These are phyloP conservation scores for Beauveria medogensis DNA, from an alignment of 2,329 filamentous ascomycete genomes.

Conservation along the genomic window DNA sequence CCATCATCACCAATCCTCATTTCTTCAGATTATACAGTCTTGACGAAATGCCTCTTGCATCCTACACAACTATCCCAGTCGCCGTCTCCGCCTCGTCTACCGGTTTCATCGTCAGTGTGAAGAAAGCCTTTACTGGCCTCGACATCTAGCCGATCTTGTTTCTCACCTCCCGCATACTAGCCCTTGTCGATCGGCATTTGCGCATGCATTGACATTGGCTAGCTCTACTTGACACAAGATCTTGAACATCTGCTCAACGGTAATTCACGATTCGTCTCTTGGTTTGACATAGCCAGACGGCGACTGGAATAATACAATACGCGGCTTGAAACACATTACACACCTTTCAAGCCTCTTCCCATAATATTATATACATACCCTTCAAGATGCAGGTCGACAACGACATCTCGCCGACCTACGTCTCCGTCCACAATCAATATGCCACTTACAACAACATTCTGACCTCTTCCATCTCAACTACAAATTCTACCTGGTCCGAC, in stretches of 20 bases:
- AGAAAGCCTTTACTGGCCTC: slow-evolving; percentile 32
- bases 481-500: slow-evolving; percentile 71
- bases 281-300: slow-evolving; percentile 45
- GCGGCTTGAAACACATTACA: slow-evolving; percentile 21
- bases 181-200: slow-evolving; percentile 28
- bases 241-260: slow-evolving; percentile 24
- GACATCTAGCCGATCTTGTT: slow-evolving; percentile 34
- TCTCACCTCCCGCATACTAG: slow-evolving; percentile 29
- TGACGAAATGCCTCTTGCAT: slow-evolving; percentile 52
- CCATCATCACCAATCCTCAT: slow-evolving; percentile 18
- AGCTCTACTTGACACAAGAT: slow-evolving; percentile 26
- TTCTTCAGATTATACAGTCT: slow-evolving; percentile 24
- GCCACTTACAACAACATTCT: slow-evolving; percentile 61
- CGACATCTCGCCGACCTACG: slow-evolving; percentile 44
- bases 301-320: slow-evolving; percentile 41
- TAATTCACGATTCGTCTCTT: slow-evolving; percentile 32
- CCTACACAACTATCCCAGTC: slow-evolving; percentile 46
- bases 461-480: slow-evolving; percentile 67
- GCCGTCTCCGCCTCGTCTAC: slow-evolving; percentile 53
- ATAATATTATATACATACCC: slow-evolving; percentile 22
- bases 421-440: slow-evolving; percentile 38
- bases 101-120: slow-evolving; percentile 51
- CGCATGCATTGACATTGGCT: slow-evolving; percentile 33
- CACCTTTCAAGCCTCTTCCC: slow-evolving; percentile 19
- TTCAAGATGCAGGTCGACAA: slow-evolving; percentile 52